Base-by-base conservation (phyloP, 192 early-diverging fungal genomes). In the Linnemannia hyalina region DNA sequence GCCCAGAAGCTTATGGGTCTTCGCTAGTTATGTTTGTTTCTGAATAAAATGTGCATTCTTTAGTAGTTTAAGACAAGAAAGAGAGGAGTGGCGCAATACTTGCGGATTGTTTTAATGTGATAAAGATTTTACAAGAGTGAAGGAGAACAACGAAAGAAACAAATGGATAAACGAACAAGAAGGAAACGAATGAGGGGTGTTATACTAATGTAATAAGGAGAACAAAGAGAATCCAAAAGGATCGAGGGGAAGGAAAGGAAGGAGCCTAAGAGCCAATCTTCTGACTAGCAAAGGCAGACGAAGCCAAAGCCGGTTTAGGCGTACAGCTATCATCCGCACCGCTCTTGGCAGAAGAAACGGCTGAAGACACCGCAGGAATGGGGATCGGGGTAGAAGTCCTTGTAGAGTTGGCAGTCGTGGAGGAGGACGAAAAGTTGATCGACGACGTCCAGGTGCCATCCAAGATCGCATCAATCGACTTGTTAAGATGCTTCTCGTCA, bases 1-100 rank as follows among this genome's bases (percentile, higher is more conserved):
- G 89, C 94, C 13, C 87, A 91, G 46, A 89, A 81, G 47, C 78
- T 89, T 9, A 80, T 95, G 29, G 96, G 96, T 3, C 89, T 96
- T 70, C 57, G 73, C 52, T 89, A 40, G 6, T 40, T 6, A 5
- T 40, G 38, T 40, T 40, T 40, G 38, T 4, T 40, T 40, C 38
- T 38, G 38, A 38, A 38, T 38, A 38, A 38, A 38, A 38, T 38
- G 4, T 1, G 38, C n/a, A n/a, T n/a, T 35, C 35, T 35, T 35
- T 35, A 35, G 35, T 35, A 35, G 35, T 35, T 35, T 35, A 35
- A 35, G 35, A 35, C 0, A 35, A 35, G 35, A 35, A 35, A 32
- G 7, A 35, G 4, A 65, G 23, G 29, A 32, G 29, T n/a, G n/a
- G 60, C 10, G 60, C 60, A 63, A 63, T 63, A 9, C 60, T 63